These are phyloP conservation scores for Erodium texanum DNA, from an alignment of 441 rosid species.

Conservation along the genomic window DNA sequence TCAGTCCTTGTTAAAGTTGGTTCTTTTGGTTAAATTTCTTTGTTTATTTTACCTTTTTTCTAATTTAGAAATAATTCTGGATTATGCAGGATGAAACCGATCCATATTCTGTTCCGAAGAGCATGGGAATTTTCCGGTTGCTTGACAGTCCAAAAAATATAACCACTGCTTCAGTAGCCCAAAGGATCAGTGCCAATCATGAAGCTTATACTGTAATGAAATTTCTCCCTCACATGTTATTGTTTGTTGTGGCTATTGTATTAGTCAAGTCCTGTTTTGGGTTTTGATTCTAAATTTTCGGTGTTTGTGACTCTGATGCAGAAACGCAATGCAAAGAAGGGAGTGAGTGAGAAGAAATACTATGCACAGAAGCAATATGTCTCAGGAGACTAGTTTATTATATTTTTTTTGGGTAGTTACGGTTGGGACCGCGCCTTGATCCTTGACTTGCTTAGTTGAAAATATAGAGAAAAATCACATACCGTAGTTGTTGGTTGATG, in stretches of 20 bases:
- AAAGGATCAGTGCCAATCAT: constrained; percentile 75
- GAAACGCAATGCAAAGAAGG: constrained; percentile 83
- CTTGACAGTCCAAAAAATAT: constrained; percentile 69
- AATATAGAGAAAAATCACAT: background rate
- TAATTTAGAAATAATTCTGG: background rate
- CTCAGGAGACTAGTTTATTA: constrained; percentile 44
- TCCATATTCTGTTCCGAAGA: constrained; percentile 71
- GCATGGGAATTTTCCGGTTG: constrained; percentile 61
- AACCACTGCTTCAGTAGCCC: constrained; percentile 67
- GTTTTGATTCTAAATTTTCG: background rate
- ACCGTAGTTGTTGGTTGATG: background rate
- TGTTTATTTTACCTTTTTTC: too few species aligned
- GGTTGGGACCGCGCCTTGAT: constrained; percentile 19
- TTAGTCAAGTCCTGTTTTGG: background rate
- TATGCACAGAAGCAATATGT: constrained; percentile 65
- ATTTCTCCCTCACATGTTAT: background rate
- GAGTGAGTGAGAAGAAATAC: constrained; percentile 67
- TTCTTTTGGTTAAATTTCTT: background rate
- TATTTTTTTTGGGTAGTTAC: constrained; percentile 10
- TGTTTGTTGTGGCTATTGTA: background rate
- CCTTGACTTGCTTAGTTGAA: constrained; percentile 9
- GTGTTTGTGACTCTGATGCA: constrained; percentile 17
- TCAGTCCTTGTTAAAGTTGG: background rate
- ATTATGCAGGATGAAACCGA: constrained; percentile 46
- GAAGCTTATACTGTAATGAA: constrained; percentile 51